These are phyloP conservation scores for Naganishia vishniacii DNA, from an alignment of 768 basidiomycete species.

Conservation along the genomic window DNA sequence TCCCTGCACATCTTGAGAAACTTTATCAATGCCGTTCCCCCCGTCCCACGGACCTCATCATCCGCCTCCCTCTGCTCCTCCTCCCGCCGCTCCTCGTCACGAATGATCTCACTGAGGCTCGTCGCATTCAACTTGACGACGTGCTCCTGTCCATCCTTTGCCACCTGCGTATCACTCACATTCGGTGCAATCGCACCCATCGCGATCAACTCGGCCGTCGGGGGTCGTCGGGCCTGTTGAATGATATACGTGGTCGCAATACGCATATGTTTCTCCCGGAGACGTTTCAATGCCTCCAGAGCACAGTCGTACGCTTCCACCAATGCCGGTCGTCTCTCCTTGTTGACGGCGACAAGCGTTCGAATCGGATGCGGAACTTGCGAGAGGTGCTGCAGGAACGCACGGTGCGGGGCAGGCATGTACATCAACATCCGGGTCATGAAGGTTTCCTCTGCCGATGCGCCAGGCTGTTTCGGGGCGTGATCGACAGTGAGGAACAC, in stretches of 20 bases:
- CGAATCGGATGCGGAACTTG: constrained; percentile 67
- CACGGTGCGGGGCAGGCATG: constrained; percentile 86
- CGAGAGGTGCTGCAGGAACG: constrained; percentile 62
- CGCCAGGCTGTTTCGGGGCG: constrained; percentile 49
- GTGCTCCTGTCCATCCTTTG: constrained; percentile 18
- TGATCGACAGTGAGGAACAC: constrained; percentile 48
- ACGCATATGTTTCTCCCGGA: constrained; percentile 83
- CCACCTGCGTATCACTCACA: constrained; percentile 24
- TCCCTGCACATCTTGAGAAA: constrained; percentile 86
- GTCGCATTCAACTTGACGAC: neutral
- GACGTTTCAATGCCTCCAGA: constrained; percentile 68
- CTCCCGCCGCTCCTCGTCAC: constrained; percentile 29
- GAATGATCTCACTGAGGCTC: constrained; percentile 21
- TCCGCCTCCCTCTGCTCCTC: constrained; percentile 33
- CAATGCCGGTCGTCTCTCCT: constrained; percentile 37
- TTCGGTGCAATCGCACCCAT: constrained; percentile 31
- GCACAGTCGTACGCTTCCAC: constrained; percentile 65
- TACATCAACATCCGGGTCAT: constrained; percentile 85
- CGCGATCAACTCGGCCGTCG: constrained; percentile 37
- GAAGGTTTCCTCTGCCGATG: constrained; percentile 53
- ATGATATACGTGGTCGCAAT: constrained; percentile 84
- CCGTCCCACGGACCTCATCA: constrained; percentile 69
- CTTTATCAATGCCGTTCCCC: constrained; percentile 74
- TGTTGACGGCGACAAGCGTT: constrained; percentile 52
- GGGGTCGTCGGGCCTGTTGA: constrained; percentile 61